phyloP scores from a whole-genome alignment of 106 monocot species.

The Phalaenopsis equestris region DNA sequence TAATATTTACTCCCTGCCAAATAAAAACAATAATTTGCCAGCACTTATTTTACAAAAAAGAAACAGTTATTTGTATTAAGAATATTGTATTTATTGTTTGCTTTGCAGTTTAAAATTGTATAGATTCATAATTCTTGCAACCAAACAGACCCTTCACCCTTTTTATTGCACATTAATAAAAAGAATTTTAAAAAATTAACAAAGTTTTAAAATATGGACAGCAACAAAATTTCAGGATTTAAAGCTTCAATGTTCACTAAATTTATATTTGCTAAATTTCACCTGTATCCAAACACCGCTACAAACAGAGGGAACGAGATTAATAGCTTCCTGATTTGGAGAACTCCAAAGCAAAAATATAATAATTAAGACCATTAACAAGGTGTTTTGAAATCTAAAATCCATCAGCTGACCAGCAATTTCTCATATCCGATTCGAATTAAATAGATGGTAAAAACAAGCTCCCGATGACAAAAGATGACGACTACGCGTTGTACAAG shows the following conservation, averaged over 20 bases:
- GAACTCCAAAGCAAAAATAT: neutral
- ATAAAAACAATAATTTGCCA: no score
- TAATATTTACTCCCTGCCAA: no score
- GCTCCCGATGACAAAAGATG: neutral
- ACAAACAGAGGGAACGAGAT: neutral
- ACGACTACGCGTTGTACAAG: neutral
- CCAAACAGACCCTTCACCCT: neutral
- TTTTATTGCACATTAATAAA: neutral
- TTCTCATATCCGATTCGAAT: neutral
- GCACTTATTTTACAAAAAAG: no score
- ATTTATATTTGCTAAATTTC: neutral
- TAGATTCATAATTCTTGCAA: no score
- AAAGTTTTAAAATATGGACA: neutral
- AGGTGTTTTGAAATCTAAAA: neutral
- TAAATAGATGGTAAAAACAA: neutral
- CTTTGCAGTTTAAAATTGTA: no score
- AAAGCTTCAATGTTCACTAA: neutral
- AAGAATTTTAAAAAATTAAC: neutral
- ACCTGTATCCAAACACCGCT: neutral
- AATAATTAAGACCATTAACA: neutral
- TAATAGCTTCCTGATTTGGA: neutral
- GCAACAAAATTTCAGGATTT: neutral
- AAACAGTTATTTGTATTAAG: no score
- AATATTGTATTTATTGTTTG: no score
- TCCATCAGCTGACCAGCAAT: neutral